Conservation (phyloP, 78 protist genomes). For the Polysphondylium violaceum region DNA sequence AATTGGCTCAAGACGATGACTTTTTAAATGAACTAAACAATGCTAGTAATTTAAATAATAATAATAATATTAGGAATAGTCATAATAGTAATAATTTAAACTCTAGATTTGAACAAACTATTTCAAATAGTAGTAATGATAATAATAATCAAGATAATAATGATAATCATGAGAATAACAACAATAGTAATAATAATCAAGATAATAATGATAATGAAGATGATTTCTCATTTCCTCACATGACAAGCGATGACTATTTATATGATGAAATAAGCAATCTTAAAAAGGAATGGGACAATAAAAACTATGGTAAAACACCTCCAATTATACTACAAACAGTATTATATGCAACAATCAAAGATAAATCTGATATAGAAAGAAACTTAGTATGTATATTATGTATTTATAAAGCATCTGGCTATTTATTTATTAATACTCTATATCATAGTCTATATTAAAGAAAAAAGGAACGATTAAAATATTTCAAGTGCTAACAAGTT, state of each 20-base stretch:
- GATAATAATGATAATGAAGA: background rate
- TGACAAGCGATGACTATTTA: background rate
- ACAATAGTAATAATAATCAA: background rate
- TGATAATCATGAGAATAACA: background rate
- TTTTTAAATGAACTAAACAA: slow-evolving; percentile 10
- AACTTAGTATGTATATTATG: slow-evolving; percentile 3
- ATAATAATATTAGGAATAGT: background rate
- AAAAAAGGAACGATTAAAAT: slow-evolving; percentile 33
- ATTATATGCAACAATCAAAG: slow-evolving; percentile 8
- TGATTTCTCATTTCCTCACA: background rate
- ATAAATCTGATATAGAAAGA: slow-evolving; percentile 18
- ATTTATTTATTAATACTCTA: background rate
- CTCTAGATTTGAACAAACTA: background rate
- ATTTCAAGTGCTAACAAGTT: slow-evolving; percentile 36
- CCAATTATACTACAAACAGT: slow-evolving; percentile 40
- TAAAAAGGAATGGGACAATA: slow-evolving; percentile 6
- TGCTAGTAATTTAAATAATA: no score
- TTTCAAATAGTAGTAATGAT: background rate
- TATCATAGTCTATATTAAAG: slow-evolving; percentile 32
- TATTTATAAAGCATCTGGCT: background rate
- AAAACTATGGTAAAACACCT: slow-evolving; percentile 19
- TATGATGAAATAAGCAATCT: background rate
- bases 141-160: slow-evolving; percentile 8
- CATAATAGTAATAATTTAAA: slow-evolving; percentile 4
- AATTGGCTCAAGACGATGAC: background rate